phyloP scores from a whole-genome alignment of 805 yeast genomes.

The Candida cerambycidarum region DNA sequence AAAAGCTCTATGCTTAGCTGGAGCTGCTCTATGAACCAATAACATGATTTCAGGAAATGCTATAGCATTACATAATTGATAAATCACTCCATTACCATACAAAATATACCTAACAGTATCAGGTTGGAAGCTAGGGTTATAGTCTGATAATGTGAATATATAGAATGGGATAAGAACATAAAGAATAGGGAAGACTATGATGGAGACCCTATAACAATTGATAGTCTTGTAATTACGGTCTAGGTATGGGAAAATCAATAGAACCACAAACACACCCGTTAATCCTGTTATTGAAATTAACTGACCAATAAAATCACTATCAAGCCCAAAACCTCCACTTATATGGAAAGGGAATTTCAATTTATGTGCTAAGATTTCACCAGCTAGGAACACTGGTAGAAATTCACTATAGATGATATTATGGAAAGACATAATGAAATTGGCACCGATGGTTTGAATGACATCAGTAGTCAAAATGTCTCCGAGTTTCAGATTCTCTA shows the following conservation, averaged over 20 bases:
- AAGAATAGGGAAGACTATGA: slow-evolving; percentile 43
- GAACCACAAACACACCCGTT: slow-evolving; percentile 40
- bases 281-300: slow-evolving; percentile 37
- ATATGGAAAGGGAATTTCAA: slow-evolving; percentile 35
- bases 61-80: slow-evolving; percentile 43
- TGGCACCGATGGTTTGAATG: slow-evolving; percentile 30
- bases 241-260: slow-evolving; percentile 39
- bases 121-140: slow-evolving; percentile 26
- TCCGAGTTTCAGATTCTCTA: slow-evolving; percentile 6
- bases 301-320: slow-evolving; percentile 32
- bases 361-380: slow-evolving; percentile 24
- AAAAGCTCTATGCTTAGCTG: slow-evolving; percentile 54
- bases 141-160: slow-evolving; percentile 41
- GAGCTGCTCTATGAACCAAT: slow-evolving; percentile 54
- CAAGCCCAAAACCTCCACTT: slow-evolving; percentile 37
- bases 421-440: slow-evolving; percentile 35
- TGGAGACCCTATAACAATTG: slow-evolving; percentile 40
- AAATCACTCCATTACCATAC: slow-evolving; percentile 26
- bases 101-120: slow-evolving; percentile 20
- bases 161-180: slow-evolving; percentile 49
- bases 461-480: slow-evolving; percentile 33
- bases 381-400: slow-evolving; percentile 37
- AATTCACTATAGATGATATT: slow-evolving; percentile 34
- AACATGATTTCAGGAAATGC: slow-evolving; percentile 54
- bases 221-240: slow-evolving; percentile 42